These are phyloP conservation scores for Aphanomyces euteiches DNA, from an alignment of 352 stramenopile genomes.

Conservation along the genomic window DNA sequence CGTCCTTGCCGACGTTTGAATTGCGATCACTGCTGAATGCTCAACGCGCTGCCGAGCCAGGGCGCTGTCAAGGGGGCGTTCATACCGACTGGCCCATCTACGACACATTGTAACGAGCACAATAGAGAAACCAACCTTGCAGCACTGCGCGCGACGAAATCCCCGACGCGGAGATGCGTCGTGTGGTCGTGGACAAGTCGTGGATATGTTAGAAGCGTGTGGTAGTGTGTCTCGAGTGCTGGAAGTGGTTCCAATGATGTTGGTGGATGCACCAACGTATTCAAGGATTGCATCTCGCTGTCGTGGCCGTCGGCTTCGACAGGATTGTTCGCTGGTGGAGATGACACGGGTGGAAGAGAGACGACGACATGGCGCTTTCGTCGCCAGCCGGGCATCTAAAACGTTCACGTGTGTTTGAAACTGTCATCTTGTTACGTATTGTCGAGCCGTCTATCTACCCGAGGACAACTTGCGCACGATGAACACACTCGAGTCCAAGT, in stretches of 20 bases:
- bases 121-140: neutral
- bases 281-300: neutral
- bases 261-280: neutral
- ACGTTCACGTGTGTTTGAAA: no score
- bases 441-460: conserved; percentile 6
- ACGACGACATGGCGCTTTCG: neutral
- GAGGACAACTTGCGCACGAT: conserved; percentile 77
- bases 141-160: conserved; percentile 20
- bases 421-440: no score
- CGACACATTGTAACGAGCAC: neutral
- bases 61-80: neutral
- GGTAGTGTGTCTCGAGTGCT: neutral
- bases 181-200: conserved; percentile 1
- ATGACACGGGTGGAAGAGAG: neutral
- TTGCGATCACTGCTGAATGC: conserved; percentile 5
- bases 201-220: conserved; percentile 18
- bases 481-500: conserved; percentile 86
- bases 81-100: conserved; percentile 2
- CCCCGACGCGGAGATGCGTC: neutral
- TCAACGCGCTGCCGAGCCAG: neutral
- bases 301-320: neutral
- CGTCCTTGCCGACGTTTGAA: conserved; percentile 2
- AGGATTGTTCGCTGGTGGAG: neutral
- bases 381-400: neutral
- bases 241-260: neutral